Base-by-base conservation (phyloP, 2,329 filamentous ascomycete species). In the Gremmenia infestans region DNA sequence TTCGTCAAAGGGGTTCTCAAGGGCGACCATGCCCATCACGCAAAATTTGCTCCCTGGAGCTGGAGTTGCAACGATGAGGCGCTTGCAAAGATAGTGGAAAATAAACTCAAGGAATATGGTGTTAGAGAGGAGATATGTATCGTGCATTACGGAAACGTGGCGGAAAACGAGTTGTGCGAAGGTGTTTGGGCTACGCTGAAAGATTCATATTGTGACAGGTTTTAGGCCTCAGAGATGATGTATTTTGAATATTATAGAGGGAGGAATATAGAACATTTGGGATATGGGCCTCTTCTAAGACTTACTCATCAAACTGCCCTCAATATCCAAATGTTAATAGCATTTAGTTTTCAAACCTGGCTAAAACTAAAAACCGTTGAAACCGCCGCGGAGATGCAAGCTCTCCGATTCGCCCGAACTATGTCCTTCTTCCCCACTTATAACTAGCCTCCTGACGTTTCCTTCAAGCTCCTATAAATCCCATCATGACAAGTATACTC, bases 21-120 rank as follows among this genome's bases (percentile, higher is more conserved):
- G 36, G 40, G 50, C 22, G 9, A 46, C 3, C 9, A 36, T 19
- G 23, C 37, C 12, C 14, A 15, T 43, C 25, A 17, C 28, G 36
- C 14, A 8, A 17, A 42, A n/a, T 54, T 54, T 15, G 46, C 46
- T 8, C 52, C 36, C 9, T 54, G 52, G 52, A 54, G n/a, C 22
- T 54, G 52, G 46, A 47, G 47, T 15, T 47, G 40, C 19, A 35
- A 49, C n/a, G 47, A 54, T 37, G 17, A 15, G 23, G 12, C 22
- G 22, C 43, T 50, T 23, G 22, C 45, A 12, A 23, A 32, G 37
- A 11, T 9, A 32, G n/a, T 54, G 23, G 46, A 45, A 50, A 17
- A 22, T 1, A 49, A 36, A 11, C 47, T 50, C 3, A 54, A 23
- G 36, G 3, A 19, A 8, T 19, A 37, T 6, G 52, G 52, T n/a